Base-by-base conservation (phyloP, 2,329 filamentous ascomycete genomes). In the Corinectria fuckeliana region DNA sequence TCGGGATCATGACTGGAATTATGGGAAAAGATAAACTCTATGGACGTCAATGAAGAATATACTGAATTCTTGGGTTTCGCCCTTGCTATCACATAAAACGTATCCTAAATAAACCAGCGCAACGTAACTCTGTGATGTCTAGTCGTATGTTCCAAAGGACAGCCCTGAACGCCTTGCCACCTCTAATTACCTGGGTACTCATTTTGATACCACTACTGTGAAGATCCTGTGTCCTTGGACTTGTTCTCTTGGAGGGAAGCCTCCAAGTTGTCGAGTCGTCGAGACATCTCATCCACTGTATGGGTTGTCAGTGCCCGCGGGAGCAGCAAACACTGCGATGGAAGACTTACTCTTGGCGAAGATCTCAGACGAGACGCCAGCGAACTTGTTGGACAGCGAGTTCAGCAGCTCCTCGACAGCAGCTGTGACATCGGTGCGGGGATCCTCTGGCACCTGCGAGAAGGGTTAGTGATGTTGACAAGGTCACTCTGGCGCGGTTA, bases 211-310 rank as follows among this genome's bases (percentile, higher is more conserved):
- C 34, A 69, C 42, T 76, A 66, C 60, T 81, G 81, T 10, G 76
- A 71, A 6, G 78, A 65, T 9, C 71, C 71, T 38, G 67, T 71
- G 8, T 78, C 75, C 56, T 79, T 80, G 57, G 81, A 75, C 66
- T 82, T 86, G 58, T 80, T 83, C 36, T 85, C 82, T 69, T 86
- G 82, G 42, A 96, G 81, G 13, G 89, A 88, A 21, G 89, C 82
- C 75, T 96, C 93, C 10, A 97, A 83, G 58, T 88, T 92, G 73
- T 97, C 93, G 20, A 97, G 79, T 23, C 93, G 87, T 61, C 90
- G 84, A 13, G 91, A 91, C 93, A 97, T 97, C 64, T 97, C 93
- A 72, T 97, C 93, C 91, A 97, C 93, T 97, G 61, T 41, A 51
- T n/a, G 25, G 26, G 16, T 7, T 3, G 60, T 70, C 14, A 72